phyloP scores from a whole-genome alignment of 352 stramenopile genomes.

The Phytophthora litchii region DNA sequence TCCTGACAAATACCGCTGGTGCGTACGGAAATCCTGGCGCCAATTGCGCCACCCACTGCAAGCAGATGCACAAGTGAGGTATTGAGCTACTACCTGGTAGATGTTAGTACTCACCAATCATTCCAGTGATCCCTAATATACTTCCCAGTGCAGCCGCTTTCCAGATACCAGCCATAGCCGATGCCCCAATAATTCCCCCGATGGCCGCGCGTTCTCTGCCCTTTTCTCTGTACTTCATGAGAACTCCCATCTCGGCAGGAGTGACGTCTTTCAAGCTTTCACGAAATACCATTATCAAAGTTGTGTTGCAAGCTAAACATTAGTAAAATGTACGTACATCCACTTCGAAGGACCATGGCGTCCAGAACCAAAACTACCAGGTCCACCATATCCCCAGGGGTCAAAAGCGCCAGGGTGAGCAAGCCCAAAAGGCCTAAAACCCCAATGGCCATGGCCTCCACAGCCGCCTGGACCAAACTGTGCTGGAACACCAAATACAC shows the following conservation, averaged over 20 bases:
- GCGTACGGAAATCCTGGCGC: constrained; percentile 6
- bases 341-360: not conserved
- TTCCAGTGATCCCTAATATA: constrained; percentile 9
- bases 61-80: not conserved
- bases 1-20: constrained; percentile 7
- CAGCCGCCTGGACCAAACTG: constrained; percentile 4
- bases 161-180: constrained; percentile 15
- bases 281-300: not conserved
- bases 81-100: not conserved
- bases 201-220: constrained; percentile 6
- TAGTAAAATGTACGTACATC: not conserved
- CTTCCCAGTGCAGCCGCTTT: constrained; percentile 11
- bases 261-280: constrained; percentile 8
- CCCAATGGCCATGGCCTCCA: not conserved
- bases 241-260: constrained; percentile 11
- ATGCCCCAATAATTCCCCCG: constrained; percentile 9
- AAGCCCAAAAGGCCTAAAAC: not conserved
- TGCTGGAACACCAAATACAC: constrained; percentile 41
- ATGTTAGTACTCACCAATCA: constrained; percentile 13
- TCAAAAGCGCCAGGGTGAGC: not conserved
- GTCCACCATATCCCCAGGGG: not conserved
- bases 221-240: constrained; percentile 10
- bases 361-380: not conserved
- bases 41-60: constrained; percentile 11
- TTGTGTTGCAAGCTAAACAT: not conserved